phyloP scores from a whole-genome alignment of 768 basidiomycete species.

The Lentinula aciculospora region DNA sequence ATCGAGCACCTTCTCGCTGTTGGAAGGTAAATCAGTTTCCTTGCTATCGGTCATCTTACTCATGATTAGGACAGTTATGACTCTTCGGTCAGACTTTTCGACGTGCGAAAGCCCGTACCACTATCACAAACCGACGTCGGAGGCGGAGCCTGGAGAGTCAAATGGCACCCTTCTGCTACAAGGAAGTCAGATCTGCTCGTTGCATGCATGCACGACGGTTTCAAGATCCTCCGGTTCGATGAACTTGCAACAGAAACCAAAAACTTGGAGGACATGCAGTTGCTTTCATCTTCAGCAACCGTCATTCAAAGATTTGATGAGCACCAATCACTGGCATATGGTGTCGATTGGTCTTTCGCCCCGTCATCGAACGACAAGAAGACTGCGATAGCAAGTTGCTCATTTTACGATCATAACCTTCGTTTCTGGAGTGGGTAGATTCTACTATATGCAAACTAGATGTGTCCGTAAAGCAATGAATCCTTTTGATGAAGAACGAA shows the following conservation, averaged over 20 bases:
- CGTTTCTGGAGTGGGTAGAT: constrained; percentile 76
- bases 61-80: constrained; percentile 61
- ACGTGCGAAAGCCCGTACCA: constrained; percentile 65
- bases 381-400: constrained; percentile 78
- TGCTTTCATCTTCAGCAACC: constrained; percentile 17
- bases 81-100: constrained; percentile 73
- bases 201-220: constrained; percentile 98
- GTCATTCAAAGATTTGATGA: constrained; percentile 59
- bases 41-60: background rate
- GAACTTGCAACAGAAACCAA: background rate
- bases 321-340: constrained; percentile 86
- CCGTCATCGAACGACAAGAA: constrained; percentile 18
- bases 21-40: constrained; percentile 58
- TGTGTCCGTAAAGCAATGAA: too few relatives aligned
- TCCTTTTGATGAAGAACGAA: too few relatives aligned
- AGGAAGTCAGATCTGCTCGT: constrained; percentile 74
- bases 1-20: constrained; percentile 81
- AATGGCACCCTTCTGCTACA: constrained; percentile 82
- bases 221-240: constrained; percentile 69
- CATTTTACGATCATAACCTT: constrained; percentile 90
- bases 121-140: constrained; percentile 68
- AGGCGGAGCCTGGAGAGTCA: constrained; percentile 87
- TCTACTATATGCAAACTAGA: background rate
- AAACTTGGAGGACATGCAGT: background rate
- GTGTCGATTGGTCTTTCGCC: constrained; percentile 80